Base-by-base conservation (phyloP, 2,329 filamentous ascomycete genomes). In the Pseudofabraea citricarpa region DNA sequence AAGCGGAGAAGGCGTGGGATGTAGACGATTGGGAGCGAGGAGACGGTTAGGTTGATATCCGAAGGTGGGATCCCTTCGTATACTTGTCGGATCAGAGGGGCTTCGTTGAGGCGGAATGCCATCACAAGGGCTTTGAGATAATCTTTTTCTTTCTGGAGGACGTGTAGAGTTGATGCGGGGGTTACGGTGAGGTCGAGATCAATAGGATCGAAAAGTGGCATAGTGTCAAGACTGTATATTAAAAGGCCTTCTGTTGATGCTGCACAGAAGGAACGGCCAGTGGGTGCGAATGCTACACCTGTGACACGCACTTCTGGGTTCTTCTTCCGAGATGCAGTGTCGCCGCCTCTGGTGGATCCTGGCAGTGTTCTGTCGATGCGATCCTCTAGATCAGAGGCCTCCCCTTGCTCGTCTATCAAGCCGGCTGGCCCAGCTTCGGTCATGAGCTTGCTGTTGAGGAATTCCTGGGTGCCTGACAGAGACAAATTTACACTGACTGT, bases 401-500 rank as follows among this genome's bases (percentile, higher is more conserved):
- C 90, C 29, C 87, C 90, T 59, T 86, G 81, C 41, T 90, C 85
- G 58, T 98, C 91, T 15, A 98, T 77, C n/a, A 95, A 79, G 6
- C 77, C 90, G 42, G 76, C 69, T 1, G 93, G 87, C 1, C 93
- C 93, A 12, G 87, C 91, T 67, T 97, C 93, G 9, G 90, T 96
- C 56, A 98, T 76, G 16, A 87, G 74, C 57, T 85, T 88, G 70
- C 89, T 95, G 74, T 95, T 97, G 52, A 98, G 76, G 65, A 95
- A 95, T 63, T 98, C 93, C 60, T 97, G 91, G 1, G 93, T 98
- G 36, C 93, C 93, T 16, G 95, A 90, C 3, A 98, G 72, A 2
- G 90, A 95, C n/a, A 96, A 73, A 64, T 98, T 98, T 58, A 95
- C 80, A 55, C 88, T 95, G 57, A 97, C 90, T 2, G 91, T 96